These are phyloP conservation scores for Globisporangium megalacanthum DNA, from an alignment of 352 stramenopile genomes.

Conservation along the genomic window DNA sequence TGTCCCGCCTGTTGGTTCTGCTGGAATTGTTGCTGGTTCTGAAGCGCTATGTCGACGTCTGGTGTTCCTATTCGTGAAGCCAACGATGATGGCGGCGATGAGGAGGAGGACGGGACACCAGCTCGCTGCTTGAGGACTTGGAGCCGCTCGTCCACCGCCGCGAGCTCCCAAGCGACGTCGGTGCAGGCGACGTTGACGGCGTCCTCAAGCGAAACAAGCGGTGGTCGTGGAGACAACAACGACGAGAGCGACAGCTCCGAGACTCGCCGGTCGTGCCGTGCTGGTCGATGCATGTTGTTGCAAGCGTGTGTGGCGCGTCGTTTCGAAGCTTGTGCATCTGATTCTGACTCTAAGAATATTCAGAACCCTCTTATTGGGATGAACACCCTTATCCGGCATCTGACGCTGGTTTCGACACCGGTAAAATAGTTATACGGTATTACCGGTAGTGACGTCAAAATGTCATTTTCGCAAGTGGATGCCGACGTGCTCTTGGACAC, in stretches of 20 bases:
- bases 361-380: no score
- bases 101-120: no score
- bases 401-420: no score
- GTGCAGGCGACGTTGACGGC: constrained; percentile 28
- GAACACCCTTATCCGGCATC: no score
- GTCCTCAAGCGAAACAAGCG: not conserved
- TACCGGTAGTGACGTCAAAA: not conserved
- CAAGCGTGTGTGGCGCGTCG: no score
- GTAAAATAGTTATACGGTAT: not conserved
- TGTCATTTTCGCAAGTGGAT: not conserved
- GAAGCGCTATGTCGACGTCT: constrained; percentile 1
- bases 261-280: constrained; percentile 2
- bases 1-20: constrained; percentile 31
- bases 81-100: no score
- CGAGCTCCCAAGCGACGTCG: constrained; percentile 38
- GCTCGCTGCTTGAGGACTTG: constrained; percentile 16
- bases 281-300: not conserved
- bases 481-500: not conserved
- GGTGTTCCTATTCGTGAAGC: not conserved
- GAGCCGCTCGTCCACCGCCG: constrained; percentile 31
- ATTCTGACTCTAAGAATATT: no score
- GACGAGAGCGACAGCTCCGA: constrained; percentile 10
- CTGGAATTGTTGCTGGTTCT: constrained; percentile 5
- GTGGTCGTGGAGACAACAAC: not conserved
- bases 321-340: no score